These are phyloP conservation scores for Poronia punctata DNA, from an alignment of 495 filamentous ascomycete genomes.

Conservation along the genomic window DNA sequence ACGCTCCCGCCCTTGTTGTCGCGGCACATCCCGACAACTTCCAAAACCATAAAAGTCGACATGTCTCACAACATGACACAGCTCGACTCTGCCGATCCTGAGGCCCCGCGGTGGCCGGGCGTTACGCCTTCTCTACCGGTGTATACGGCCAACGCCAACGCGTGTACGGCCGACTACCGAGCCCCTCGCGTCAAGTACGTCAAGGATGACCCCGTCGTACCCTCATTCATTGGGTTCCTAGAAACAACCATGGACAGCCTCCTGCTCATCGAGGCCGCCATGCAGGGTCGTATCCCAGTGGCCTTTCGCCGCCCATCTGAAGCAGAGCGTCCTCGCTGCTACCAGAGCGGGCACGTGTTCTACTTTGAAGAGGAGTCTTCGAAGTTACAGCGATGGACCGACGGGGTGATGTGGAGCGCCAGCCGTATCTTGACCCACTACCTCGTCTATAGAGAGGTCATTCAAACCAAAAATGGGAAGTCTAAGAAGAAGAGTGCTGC, in stretches of 20 bases:
- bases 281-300: constrained; percentile 61
- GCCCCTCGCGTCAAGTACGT: no score
- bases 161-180: no score
- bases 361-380: constrained; percentile 86
- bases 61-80: no score
- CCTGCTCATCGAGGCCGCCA: constrained; percentile 66
- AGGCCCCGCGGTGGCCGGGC: no score
- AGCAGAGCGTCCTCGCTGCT: constrained; percentile 63
- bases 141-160: no score
- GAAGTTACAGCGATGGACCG: constrained; percentile 91
- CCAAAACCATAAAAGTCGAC: no score
- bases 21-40: no score
- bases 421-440: constrained; percentile 86
- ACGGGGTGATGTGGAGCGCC: constrained; percentile 83
- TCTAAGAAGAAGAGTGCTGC: constrained; percentile 83
- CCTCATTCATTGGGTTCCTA: constrained; percentile 61
- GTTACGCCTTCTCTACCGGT: no score
- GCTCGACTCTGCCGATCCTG: no score
- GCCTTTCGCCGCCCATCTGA: constrained; percentile 81
- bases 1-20: no score
- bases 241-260: constrained; percentile 67
- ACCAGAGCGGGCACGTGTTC: constrained; percentile 78
- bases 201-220: constrained; percentile 24
- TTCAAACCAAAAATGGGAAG: constrained; percentile 83
- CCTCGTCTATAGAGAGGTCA: constrained; percentile 81